These are phyloP conservation scores for Moringa oleifera DNA, from an alignment of 345 rosid genomes.

Conservation along the genomic window DNA sequence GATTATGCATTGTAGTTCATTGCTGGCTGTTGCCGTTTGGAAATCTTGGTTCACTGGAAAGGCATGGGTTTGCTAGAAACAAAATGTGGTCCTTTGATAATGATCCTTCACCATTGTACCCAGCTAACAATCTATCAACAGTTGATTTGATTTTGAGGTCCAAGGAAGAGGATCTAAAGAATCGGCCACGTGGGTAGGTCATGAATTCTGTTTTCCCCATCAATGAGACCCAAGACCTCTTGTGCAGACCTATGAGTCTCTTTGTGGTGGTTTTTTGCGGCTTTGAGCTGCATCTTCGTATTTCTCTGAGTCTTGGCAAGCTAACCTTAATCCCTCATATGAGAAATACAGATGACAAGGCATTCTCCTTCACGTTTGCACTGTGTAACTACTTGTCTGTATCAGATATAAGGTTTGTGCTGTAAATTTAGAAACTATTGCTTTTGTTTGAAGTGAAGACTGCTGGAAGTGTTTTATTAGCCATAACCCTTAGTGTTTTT, in stretches of 20 bases:
- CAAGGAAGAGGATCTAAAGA: conserved; percentile 70
- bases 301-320: conserved; percentile 69
- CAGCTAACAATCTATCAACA: conserved; percentile 56
- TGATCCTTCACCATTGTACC: conserved; percentile 82
- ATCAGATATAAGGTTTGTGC: conserved; percentile 81
- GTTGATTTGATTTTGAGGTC: conserved; percentile 79
- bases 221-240: conserved; percentile 5
- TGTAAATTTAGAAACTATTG: conserved; percentile 5
- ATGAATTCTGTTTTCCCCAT: conserved; percentile 11
- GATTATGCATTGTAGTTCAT: conserved; percentile 13
- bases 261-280: conserved; percentile 38
- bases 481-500: background rate
- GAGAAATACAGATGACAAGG: conserved; percentile 76
- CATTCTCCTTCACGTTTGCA: conserved; percentile 75
- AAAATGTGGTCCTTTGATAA: conserved; percentile 69
- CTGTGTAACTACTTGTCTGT: conserved; percentile 73
- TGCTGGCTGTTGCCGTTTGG: conserved; percentile 55
- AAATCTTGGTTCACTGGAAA: conserved; percentile 70
- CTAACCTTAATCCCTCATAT: conserved; percentile 88
- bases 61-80: conserved; percentile 85
- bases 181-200: conserved; percentile 78
- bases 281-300: conserved; percentile 84
- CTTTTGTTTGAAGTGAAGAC: conserved; percentile 7
- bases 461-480: conserved; percentile 4
- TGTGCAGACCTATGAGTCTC: conserved; percentile 4